Evolutionary conservation across 1,284 basidiomycete species (phyloP), one percentile per base, ranked within the genome.

Genomic region (Ustilago xerochloae): DNA sequence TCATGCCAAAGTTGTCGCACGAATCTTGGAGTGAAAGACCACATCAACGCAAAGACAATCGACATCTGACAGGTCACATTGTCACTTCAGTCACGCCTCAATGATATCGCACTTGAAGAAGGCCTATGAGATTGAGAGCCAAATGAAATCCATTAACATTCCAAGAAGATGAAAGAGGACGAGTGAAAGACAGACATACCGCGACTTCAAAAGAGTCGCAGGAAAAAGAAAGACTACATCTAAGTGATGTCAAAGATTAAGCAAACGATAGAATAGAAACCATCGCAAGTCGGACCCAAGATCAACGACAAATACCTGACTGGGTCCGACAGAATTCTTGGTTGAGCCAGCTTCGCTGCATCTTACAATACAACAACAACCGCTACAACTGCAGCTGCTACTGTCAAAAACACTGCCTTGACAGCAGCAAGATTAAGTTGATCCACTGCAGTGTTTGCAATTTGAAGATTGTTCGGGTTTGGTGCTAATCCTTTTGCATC

Each of bases 401-500:
- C 43, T 0, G 62, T 69, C 13, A 68, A n/a, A 22, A 58, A 68
- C 26, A 74, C 15, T 6, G 71, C 65, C 35, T 63, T 73, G 18
- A 41, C 35, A 6, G 64, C 70, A 4, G 51, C 68, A 6, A n/a
- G 41, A 36, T 62, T 67, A 36, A 60, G 22, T 16, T 15, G 9
- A 1, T 60, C 60, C 10, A 24, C 16, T 1, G 41, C 62, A 18
- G 9, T 18, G 45, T 60, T 67, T 9, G 62, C 65, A 52, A 74
- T 55, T 32, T 74, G 71, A 2, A 74, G 43, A 24, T 65, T 54
- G 38, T 47, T 64, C 22, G 71, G 65, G 46, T 68, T 30, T 1
- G 71, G 71, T 3, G 50, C 59, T 6, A 74, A 52, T 32, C 49
- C 43, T 30, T 55, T 61, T 8, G 62, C 65, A 12, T 65, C 51